Base-by-base conservation (phyloP, 345 rosid genomes). In the Nasturtium officinale region DNA sequence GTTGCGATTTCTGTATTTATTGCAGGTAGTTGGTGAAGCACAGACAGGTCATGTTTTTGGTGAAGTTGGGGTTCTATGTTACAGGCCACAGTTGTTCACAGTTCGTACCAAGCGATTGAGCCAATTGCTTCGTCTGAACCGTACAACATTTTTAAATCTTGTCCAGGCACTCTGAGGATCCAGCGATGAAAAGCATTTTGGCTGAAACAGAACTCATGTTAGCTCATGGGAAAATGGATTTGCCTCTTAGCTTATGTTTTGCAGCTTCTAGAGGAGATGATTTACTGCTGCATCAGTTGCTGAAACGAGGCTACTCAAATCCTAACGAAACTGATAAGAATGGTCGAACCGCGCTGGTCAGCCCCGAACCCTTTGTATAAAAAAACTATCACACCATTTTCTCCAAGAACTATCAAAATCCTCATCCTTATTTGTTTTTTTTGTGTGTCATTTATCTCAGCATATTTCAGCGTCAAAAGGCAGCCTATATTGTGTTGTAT, bases 181-280 rank as follows among this genome's bases (percentile, higher is more conserved):
- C 97, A 5, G 38, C 71, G 65, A 88, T 85, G 89, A 78, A 83
- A 73, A 81, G 78, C 77, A 73, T 94, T 61, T 82, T 89, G 73
- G 61, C 71, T 48, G 92, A 89, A 12, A 87, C 86, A 4, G 96
- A 91, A 78, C 87, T 76, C 66, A 84, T 89, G 88, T 74, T 94
- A 72, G 87, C 93, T 79, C 85, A 78, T 25, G 97, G 96, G 15
- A 83, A 88, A 80, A 84, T 84, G 92, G 92, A 86, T 57, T 58
- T 91, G 75, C 96, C 96, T 82, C 92, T 94, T 42, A 85, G 85
- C 70, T 74, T 89, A 28, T 87, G 89, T 76, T 88, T 89, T 67
- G 97, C 98, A 2, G 90, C 97, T 15, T 69, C 53, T 40, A 88
- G 97, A 84, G 91, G 89, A 45, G 96, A 94, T 51, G 97, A 89